A percentile compares a stretch with the other conserved stretches of the same genome.
These are phyloP conservation scores for Euphorbia peplus DNA, from an alignment of 345 rosid genomes.

Conservation along the genomic window DNA sequence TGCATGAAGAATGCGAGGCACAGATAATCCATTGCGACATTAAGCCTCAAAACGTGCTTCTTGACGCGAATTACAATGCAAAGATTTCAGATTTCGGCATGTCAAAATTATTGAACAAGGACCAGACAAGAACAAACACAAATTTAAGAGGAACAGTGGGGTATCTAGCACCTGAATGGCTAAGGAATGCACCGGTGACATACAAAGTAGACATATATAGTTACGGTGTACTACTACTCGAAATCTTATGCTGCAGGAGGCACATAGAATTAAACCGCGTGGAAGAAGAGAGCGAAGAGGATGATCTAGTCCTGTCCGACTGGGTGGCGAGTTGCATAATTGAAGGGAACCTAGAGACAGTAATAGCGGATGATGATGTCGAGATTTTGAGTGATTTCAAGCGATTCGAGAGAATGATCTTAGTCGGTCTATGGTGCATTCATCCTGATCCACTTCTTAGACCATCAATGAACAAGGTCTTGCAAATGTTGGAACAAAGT, in stretches of 20 bases:
- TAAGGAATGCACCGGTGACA: conserved; percentile 24
- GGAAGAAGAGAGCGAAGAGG: conserved; percentile 34
- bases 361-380: conserved; percentile 25
- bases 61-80: conserved; percentile 24
- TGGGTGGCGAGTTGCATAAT: conserved; percentile 23
- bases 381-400: conserved; percentile 24
- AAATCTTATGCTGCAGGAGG: conserved; percentile 35
- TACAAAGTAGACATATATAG: conserved; percentile 35
- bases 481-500: conserved; percentile 32
- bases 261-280: conserved; percentile 30
- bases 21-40: conserved; percentile 36
- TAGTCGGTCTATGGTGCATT: conserved; percentile 42
- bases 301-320: conserved; percentile 22
- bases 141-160: conserved; percentile 32
- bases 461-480: conserved; percentile 32
- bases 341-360: conserved; percentile 19
- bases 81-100: conserved; percentile 34
- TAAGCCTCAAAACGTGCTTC: conserved; percentile 35
- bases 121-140: conserved; percentile 34
- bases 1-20: conserved; percentile 30
- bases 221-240: conserved; percentile 29
- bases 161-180: conserved; percentile 39
- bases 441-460: conserved; percentile 25
- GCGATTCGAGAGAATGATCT: conserved; percentile 35
- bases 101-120: conserved; percentile 32